phyloP scores from a whole-genome alignment of 2,329 filamentous ascomycete species.

The Bipolaris bicolor region DNA sequence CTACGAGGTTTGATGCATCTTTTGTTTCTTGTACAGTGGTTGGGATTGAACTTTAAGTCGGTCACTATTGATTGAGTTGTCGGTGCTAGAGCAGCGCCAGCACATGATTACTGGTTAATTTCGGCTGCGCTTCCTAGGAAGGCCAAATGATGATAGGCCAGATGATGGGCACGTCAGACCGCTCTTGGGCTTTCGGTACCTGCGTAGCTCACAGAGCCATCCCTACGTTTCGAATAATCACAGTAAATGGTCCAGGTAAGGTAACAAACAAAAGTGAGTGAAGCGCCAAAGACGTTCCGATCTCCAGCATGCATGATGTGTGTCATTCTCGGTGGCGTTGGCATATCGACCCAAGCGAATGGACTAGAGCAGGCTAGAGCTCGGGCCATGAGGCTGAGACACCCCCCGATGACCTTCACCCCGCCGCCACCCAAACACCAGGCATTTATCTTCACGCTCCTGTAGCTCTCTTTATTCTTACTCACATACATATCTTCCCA shows the following conservation, averaged over 20 bases:
- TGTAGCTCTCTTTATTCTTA: slow-evolving; percentile 10
- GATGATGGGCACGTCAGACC: background rate
- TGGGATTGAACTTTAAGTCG: background rate
- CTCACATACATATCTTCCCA: slow-evolving; percentile 5
- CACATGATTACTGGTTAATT: background rate
- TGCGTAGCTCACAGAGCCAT: too few species aligned
- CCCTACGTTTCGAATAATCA: too few species aligned
- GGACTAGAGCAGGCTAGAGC: slow-evolving; percentile 12
- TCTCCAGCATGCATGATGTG: slow-evolving; percentile 2
- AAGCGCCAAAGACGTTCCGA: background rate
- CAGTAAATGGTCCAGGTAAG: too few species aligned
- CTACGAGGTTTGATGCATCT: background rate
- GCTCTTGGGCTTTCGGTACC: background rate
- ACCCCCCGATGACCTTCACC: slow-evolving; percentile 19
- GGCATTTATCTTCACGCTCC: slow-evolving; percentile 15
- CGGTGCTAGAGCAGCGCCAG: background rate
- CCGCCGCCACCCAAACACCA: slow-evolving; percentile 19
- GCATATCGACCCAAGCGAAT: slow-evolving; percentile 20
- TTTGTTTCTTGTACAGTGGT: background rate
- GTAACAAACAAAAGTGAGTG: background rate
- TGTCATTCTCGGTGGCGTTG: slow-evolving; percentile 16
- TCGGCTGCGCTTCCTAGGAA: background rate
- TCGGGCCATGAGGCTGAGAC: slow-evolving; percentile 24
- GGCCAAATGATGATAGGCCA: slow-evolving; percentile 1
- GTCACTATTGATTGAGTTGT: background rate